These are phyloP conservation scores for Fraxinus sp. DNA, from an alignment of 305 asterid genomes.

Conservation along the genomic window DNA sequence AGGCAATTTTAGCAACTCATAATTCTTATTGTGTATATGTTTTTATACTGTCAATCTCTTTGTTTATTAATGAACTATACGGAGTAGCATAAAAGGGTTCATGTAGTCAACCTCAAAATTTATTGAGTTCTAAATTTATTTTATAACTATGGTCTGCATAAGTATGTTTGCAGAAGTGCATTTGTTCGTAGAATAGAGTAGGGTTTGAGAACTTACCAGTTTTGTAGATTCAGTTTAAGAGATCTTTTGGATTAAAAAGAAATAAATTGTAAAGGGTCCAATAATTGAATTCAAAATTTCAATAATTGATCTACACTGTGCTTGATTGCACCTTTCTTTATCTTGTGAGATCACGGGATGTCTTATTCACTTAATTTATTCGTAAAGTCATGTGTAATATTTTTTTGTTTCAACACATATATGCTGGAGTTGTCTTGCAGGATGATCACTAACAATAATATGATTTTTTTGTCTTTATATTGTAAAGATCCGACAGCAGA, in stretches of 20 bases:
- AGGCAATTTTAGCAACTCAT: constrained; percentile 33
- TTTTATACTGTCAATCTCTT: neutral
- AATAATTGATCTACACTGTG: constrained; percentile 42
- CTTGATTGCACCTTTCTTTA: constrained; percentile 39
- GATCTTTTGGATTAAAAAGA: neutral
- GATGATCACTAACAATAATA: neutral
- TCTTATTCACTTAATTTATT: neutral
- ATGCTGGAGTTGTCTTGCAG: neutral
- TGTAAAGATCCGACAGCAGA: constrained; percentile 76
- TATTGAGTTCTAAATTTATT: neutral
- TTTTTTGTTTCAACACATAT: neutral
- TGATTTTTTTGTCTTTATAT: neutral
- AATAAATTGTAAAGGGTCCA: constrained; percentile 37
- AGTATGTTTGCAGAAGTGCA: neutral
- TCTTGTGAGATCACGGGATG: constrained; percentile 16
- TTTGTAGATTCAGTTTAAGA: neutral
- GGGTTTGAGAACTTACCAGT: neutral
- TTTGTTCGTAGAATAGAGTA: neutral
- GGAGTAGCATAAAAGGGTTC: neutral
- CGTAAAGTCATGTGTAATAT: neutral
- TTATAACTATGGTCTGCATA: neutral
- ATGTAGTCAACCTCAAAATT: neutral
- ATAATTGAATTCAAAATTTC: constrained; percentile 49
- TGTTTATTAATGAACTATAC: neutral
- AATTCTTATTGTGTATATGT: neutral